Evolutionary conservation across 306 rosid genomes (phyloP), one percentile per base, ranked within the genome.

Genomic region (Glycyrrhiza uralensis): DNA sequence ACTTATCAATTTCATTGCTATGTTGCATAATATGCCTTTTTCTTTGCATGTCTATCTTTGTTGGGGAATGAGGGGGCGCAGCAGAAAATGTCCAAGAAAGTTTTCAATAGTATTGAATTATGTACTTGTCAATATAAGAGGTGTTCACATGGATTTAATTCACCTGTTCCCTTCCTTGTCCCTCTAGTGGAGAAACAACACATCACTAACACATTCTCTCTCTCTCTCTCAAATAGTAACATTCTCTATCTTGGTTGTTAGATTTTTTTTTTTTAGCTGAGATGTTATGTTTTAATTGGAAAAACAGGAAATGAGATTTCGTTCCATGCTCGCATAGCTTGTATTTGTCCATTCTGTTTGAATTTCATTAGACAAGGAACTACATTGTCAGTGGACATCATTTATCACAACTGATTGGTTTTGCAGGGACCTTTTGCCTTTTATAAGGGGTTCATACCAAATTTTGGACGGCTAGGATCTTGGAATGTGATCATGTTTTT

Each of bases 401-500:
- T 71, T 64, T 46, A 44, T 18, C 55, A 50, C 20, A 36, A 33
- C 42, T 29, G 28, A 59, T 66, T 66, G 76, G 47, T 73, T 30
- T 77, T 86, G 79, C 90, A 94, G 98, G 98, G 98, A 71, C 97
- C 95, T 68, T 60, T 88, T 20, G 97, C 98, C 24, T 94, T 94
- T 78, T 94, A 94, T 61, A 91, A 94, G 82, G 98, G 98, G 14
- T 94, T 94, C 83, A 82, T 91, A 32, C 97, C 98, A 7, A 91
- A 91, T 82, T 94, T 89, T 44, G 96, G 97, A 69, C 86, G 98
- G 74, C 84, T 94, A 42, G 98, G 98, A 83, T 91, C 98, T 2
- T 94, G 98, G 98, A 94, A 94, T 55, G 98, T 94, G 82, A 86
- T 94, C 85, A 94, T 94, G 98, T 94, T 94, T 74, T 85, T 94